Evolutionary conservation across 306 rosid genomes (phyloP).

Genomic region (Arachis stenosperma): DNA sequence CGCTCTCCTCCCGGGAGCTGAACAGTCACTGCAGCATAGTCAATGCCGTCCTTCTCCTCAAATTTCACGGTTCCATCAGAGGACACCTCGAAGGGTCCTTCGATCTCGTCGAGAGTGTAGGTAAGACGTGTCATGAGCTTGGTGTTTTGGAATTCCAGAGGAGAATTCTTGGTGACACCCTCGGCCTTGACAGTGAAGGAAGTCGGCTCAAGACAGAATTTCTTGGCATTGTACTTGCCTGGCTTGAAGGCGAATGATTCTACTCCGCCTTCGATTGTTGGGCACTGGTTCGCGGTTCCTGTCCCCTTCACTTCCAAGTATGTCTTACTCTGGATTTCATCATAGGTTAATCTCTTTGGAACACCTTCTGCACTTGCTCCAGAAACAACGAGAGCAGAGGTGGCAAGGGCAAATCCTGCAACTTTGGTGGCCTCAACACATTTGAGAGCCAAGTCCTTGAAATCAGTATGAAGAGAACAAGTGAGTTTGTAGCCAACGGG

Average conservation of each 20-base stretch:
- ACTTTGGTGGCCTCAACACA: conserved; percentile 79
- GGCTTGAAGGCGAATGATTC: conserved; percentile 78
- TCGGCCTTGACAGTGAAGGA: conserved; percentile 97
- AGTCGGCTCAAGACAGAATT: conserved; percentile 87
- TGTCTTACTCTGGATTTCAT: conserved; percentile 96
- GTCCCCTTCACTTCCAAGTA: conserved; percentile 91
- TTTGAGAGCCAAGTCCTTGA: conserved; percentile 75
- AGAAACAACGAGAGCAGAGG: conserved; percentile 96
- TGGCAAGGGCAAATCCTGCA: conserved; percentile 95
- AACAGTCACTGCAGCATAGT: conserved; percentile 87
- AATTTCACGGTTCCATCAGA: conserved; percentile 73
- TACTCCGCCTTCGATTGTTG: conserved; percentile 85
- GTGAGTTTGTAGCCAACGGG: conserved; percentile 29
- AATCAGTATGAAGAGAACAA: conserved; percentile 50
- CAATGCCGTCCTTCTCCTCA: conserved; percentile 91
- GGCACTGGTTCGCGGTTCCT: conserved; percentile 97
- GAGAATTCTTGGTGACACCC: conserved; percentile 79
- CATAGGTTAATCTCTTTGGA: conserved; percentile 85
- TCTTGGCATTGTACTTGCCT: conserved; percentile 82
- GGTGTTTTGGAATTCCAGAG: conserved; percentile 86
- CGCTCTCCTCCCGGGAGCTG: conserved; percentile 95
- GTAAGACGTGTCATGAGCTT: conserved; percentile 98
- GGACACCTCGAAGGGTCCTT: conserved; percentile 89
- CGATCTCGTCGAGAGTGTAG: conserved; percentile 94
- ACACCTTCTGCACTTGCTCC: conserved; percentile 94